Percentiles rank a stretch among this genome's conserved stretches.
Evolutionary conservation across 495 filamentous ascomycete genomes (phyloP).

Genomic region (Podospora anserina): DNA sequence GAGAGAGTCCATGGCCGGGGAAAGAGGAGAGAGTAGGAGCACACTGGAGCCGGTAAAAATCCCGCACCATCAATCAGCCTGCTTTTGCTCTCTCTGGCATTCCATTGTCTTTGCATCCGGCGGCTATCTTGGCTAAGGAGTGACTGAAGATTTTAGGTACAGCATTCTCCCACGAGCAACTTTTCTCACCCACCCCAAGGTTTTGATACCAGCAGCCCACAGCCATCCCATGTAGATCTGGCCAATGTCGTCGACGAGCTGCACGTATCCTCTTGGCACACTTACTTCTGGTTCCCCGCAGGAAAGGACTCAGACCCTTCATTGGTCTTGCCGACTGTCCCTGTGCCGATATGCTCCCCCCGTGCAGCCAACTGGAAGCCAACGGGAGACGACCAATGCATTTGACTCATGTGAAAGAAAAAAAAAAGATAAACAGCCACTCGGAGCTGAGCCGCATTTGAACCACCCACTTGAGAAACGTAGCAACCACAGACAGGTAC

Average conservation of each 20-base stretch:
- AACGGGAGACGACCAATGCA: not conserved
- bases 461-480: not conserved
- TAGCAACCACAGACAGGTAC: not conserved
- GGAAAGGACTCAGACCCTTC: not conserved
- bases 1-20: not conserved
- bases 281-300: constrained; percentile 1
- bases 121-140: not conserved
- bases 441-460: constrained; percentile 9
- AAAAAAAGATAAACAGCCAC: constrained; percentile 1
- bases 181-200: not conserved
- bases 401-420: not conserved
- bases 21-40: not conserved
- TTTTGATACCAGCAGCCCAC: not conserved
- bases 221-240: not conserved
- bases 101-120: not conserved
- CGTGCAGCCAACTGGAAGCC: not conserved
- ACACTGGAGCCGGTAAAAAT: constrained; percentile 24
- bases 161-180: not conserved
- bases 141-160: not conserved
- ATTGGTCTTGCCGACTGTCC: constrained; percentile 1
- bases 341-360: constrained; percentile 7
- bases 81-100: constrained; percentile 16
- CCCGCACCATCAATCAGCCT: constrained; percentile 24
- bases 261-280: not conserved
- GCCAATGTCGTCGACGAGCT: not conserved